phyloP scores from a whole-genome alignment of 2,329 filamentous ascomycete genomes.

The Diaporthe sp. region DNA sequence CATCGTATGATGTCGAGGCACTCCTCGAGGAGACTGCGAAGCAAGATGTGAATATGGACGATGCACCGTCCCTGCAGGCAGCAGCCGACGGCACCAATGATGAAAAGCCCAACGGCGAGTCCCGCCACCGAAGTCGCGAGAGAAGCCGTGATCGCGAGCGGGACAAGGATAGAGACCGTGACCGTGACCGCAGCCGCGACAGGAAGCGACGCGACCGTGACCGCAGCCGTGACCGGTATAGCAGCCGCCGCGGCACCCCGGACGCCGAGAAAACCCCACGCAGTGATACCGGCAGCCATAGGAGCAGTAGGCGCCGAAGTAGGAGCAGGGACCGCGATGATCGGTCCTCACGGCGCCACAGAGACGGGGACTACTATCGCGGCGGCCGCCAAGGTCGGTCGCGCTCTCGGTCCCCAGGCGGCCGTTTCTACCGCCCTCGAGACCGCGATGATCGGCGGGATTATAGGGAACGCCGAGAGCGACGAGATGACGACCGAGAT shows the following conservation, averaged over 20 bases:
- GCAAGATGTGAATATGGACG: conserved; percentile 57
- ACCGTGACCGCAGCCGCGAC: conserved; percentile 65
- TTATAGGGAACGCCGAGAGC: conserved; percentile 56
- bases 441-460: conserved; percentile 57
- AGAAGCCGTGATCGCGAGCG: conserved; percentile 46
- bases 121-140: conserved; percentile 53
- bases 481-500: conserved; percentile 52
- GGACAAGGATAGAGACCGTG: conserved; percentile 66
- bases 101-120: conserved; percentile 62
- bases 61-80: conserved; percentile 30
- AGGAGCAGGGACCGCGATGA: conserved; percentile 81
- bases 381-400: conserved; percentile 71
- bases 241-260: conserved; percentile 64
- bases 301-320: conserved; percentile 85
- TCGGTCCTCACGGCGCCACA: conserved; percentile 78
- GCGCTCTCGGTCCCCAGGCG: conserved; percentile 75
- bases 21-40: conserved; percentile 87
- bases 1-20: conserved; percentile 85
- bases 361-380: conserved; percentile 80
- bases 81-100: conserved; percentile 66
- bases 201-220: conserved; percentile 63
- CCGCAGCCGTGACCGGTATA: conserved; percentile 59
- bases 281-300: conserved; percentile 83
- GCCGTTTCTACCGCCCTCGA: conserved; percentile 66
- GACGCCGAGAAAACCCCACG: conserved; percentile 74